These are phyloP conservation scores for Lepidium didymum DNA, from an alignment of 345 rosid genomes.

Conservation along the genomic window DNA sequence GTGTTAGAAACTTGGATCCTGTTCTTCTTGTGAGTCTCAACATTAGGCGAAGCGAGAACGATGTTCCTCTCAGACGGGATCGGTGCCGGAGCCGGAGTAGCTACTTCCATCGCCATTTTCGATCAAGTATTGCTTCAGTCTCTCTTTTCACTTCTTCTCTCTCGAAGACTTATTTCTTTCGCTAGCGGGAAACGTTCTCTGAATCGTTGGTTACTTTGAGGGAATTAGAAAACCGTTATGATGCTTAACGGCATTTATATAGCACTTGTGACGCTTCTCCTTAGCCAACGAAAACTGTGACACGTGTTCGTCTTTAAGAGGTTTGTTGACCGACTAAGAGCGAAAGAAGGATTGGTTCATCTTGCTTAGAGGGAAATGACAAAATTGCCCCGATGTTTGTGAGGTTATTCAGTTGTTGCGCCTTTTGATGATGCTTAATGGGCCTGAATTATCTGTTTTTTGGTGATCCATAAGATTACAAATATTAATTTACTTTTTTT, in stretches of 20 bases:
- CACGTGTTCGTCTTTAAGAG: slow-evolving; percentile 14
- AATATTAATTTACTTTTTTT: no score
- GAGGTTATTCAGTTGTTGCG: neutral
- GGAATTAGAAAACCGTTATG: slow-evolving; percentile 22
- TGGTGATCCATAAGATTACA: no score
- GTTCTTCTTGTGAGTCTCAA: slow-evolving; percentile 47
- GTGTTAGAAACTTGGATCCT: slow-evolving; percentile 64
- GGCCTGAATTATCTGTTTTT: no score
- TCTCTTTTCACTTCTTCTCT: neutral
- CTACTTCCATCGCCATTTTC: slow-evolving; percentile 34
- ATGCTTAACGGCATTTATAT: slow-evolving; percentile 24
- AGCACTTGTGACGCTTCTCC: neutral
- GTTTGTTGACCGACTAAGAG: slow-evolving; percentile 29
- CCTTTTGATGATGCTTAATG: no score
- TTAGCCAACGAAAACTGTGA: slow-evolving; percentile 2
- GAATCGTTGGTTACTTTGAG: slow-evolving; percentile 4
- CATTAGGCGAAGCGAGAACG: slow-evolving; percentile 8
- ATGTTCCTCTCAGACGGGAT: slow-evolving; percentile 21
- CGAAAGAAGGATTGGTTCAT: slow-evolving; percentile 26
- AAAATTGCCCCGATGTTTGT: neutral
- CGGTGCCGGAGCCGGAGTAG: slow-evolving; percentile 33
- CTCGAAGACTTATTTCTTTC: neutral
- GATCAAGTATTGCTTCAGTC: neutral
- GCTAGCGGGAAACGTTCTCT: slow-evolving; percentile 16
- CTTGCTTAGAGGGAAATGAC: slow-evolving; percentile 3